A percentile compares a stretch with the other conserved stretches of the same genome.
phyloP scores from a whole-genome alignment of 1,284 basidiomycete genomes.

The Ceratobasidium sp. region DNA sequence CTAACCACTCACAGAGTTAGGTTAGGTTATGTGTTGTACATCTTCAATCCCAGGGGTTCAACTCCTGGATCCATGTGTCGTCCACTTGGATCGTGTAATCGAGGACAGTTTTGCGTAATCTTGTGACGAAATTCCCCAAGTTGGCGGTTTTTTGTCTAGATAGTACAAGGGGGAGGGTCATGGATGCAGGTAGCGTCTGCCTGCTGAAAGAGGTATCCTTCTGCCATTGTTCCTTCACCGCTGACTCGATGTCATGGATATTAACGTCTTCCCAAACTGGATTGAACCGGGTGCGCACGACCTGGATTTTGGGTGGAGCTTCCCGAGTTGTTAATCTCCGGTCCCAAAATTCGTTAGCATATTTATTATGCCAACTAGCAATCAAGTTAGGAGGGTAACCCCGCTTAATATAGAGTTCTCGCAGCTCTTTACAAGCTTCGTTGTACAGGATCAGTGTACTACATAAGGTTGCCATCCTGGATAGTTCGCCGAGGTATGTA shows the following conservation, averaged over 20 bases:
- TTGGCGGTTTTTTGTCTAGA: background rate
- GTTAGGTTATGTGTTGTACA: too few species aligned
- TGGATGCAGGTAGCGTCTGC: background rate
- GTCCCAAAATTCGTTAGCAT: conserved; percentile 27
- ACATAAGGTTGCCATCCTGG: conserved; percentile 59
- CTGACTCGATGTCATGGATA: background rate
- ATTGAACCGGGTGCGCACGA: conserved; percentile 23
- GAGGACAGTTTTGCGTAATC: background rate
- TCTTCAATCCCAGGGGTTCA: too few species aligned
- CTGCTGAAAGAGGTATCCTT: background rate
- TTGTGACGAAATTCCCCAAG: background rate
- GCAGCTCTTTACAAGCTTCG: conserved; percentile 53
- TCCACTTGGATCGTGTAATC: background rate
- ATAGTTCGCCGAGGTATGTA: conserved; percentile 60
- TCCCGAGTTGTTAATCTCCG: too few species aligned
- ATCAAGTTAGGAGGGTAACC: conserved; percentile 56
- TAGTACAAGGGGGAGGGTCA: background rate
- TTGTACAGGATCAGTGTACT: conserved; percentile 54
- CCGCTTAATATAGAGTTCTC: conserved; percentile 54
- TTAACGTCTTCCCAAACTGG: conserved; percentile 42
- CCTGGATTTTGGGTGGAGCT: too few species aligned
- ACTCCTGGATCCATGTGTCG: background rate
- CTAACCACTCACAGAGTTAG: too few species aligned
- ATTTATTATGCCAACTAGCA: conserved; percentile 22
- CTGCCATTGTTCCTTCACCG: background rate